A percentile compares a stretch with the other conserved stretches of the same genome.
phyloP scores from a whole-genome alignment of 2,329 filamentous ascomycete genomes.

The Calonectria montana region DNA sequence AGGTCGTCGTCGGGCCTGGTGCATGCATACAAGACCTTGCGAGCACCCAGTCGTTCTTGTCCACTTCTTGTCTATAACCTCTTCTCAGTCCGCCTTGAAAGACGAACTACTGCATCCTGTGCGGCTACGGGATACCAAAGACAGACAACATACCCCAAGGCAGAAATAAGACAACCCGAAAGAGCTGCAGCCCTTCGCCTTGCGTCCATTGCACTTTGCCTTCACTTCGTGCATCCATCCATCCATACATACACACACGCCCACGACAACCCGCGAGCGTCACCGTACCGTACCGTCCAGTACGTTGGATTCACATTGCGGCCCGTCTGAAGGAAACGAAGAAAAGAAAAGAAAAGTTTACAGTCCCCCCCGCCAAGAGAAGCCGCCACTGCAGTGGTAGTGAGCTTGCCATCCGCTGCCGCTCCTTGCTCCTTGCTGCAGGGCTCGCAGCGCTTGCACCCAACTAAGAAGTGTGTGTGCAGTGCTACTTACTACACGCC shows the following conservation, averaged over 20 bases:
- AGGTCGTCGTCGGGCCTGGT: neutral
- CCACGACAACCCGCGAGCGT: neutral
- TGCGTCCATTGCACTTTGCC: neutral
- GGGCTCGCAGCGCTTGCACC: neutral
- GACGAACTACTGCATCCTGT: neutral
- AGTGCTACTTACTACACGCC: neutral
- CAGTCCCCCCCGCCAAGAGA: neutral
- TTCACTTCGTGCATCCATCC: neutral
- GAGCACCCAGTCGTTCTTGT: neutral
- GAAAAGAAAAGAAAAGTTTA: neutral
- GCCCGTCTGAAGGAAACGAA: neutral
- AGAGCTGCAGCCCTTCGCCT: neutral
- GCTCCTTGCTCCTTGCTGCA: slow-evolving; percentile 6
- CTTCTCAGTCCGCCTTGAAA: neutral
- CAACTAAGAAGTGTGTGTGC: neutral
- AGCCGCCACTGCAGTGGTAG: neutral
- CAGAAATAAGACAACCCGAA: neutral
- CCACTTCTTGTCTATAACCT: neutral
- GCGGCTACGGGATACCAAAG: neutral
- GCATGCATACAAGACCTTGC: neutral
- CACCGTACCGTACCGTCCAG: too few species aligned
- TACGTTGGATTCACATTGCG: neutral
- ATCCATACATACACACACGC: neutral
- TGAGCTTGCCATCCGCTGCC: slow-evolving; percentile 1
- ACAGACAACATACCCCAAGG: neutral